Evolutionary conservation across 495 filamentous ascomycete species (phyloP), one percentile per base, ranked within the genome.

Genomic region (Ramalina intermedia): DNA sequence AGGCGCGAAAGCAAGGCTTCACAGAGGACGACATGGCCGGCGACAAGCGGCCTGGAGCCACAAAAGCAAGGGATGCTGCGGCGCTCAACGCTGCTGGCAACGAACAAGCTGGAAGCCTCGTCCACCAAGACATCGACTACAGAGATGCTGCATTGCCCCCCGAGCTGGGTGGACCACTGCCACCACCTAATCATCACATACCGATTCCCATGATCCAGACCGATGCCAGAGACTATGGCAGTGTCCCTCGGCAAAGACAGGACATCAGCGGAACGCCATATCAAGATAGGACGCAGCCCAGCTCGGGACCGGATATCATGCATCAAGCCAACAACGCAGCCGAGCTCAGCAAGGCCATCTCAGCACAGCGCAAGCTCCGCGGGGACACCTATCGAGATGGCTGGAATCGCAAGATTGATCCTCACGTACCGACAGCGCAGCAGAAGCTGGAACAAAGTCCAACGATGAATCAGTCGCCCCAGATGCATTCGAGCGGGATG

Each of bases 11-110:
- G 63, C 91, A 99, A 61, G 91, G 91, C 16, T 99, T 99, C 58
- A 99, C 91, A 0, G 91, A 99, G 61, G 90, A 93, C 39, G 91
- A 99, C 62, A 74, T 88, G 41, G 91, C 91, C 3, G 93, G 91
- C 8, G 91, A 99, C 63, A 99, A 99, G 68, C 77, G 91, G 51
- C 91, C 91, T 8, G 91, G 93, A 17, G 87, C 84, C 37, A 77
- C 87, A 41, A 96, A 91, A 67, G 80, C 81, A 48, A 80, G 89
- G 53, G 89, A 94, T 62, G 83, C 82, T 16, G 82, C 82, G 29
- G 80, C 80, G 24, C 80, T 68, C 20, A 73, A 74, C 48, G 65
- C 63, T 12, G 66, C 58, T 42, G 51, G 53, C 41, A 62, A 68
- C 23, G 58, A 62, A n/a, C 65, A 66, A 41, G 64, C 68, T n/a